phyloP scores from a whole-genome alignment of 768 basidiomycete genomes.

The Lactarius evosmus region DNA sequence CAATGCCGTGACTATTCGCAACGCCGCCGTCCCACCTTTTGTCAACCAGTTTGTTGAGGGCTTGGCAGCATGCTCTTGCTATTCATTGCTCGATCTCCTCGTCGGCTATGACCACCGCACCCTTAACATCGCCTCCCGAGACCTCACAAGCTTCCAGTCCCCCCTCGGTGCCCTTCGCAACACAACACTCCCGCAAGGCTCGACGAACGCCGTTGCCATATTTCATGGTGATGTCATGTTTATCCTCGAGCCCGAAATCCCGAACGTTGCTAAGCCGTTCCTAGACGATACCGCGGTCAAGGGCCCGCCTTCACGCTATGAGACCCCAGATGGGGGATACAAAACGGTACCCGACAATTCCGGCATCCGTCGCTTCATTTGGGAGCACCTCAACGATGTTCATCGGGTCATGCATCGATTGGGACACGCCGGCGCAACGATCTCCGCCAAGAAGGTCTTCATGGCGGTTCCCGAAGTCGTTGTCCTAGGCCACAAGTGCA shows the following conservation, averaged over 20 bases:
- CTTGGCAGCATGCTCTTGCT: constrained; percentile 30
- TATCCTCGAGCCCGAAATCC: constrained; percentile 3
- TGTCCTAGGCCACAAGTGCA: constrained; percentile 38
- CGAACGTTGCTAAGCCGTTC: too few relatives aligned
- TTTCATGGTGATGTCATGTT: not conserved
- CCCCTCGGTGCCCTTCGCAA: not conserved
- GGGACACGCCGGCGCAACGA: not conserved
- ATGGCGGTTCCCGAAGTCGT: constrained; percentile 32
- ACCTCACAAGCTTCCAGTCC: constrained; percentile 3
- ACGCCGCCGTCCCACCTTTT: constrained; percentile 21
- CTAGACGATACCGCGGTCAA: too few relatives aligned
- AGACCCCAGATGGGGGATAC: not conserved
- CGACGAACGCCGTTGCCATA: not conserved
- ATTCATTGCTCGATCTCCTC: not conserved
- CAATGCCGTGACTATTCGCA: constrained; percentile 28
- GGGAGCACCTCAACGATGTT: not conserved
- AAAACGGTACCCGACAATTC: not conserved
- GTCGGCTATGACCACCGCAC: not conserved
- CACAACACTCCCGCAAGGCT: not conserved
- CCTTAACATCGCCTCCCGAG: not conserved
- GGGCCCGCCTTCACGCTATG: too few relatives aligned
- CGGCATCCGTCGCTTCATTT: not conserved
- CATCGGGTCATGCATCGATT: not conserved
- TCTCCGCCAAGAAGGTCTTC: not conserved
- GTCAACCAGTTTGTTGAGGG: constrained; percentile 26